phyloP scores from a whole-genome alignment of 1,139 yeast species.

The Taphrina populina region DNA sequence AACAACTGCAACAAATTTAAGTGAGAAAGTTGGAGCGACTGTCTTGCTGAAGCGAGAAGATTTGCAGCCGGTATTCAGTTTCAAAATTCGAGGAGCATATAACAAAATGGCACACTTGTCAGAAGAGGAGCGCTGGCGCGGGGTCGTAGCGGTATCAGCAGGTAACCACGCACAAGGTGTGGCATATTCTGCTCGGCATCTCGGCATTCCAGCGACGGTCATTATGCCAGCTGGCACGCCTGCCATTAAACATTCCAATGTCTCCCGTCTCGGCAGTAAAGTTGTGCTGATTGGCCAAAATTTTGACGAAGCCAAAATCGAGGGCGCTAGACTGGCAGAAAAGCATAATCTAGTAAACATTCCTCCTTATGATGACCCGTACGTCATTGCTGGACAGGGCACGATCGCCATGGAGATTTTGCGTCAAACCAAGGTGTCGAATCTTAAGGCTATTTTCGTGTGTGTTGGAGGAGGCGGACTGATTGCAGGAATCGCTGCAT shows the following conservation, averaged over 20 bases:
- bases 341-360: conserved; percentile 78
- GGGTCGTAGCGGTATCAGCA: conserved; percentile 97
- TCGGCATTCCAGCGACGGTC: conserved; percentile 88
- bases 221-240: conserved; percentile 99
- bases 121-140: conserved; percentile 65
- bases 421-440: conserved; percentile 76
- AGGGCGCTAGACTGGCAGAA: conserved; percentile 69
- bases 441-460: conserved; percentile 80
- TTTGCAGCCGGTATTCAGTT: conserved; percentile 87
- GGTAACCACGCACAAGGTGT: conserved; percentile 99
- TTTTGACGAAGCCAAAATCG: conserved; percentile 87
- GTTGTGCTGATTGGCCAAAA: conserved; percentile 92
- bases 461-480: conserved; percentile 98
- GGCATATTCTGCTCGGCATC: conserved; percentile 79
- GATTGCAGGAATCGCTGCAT: conserved; percentile 84
- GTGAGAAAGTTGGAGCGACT: conserved; percentile 69
- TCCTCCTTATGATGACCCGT: conserved; percentile 97
- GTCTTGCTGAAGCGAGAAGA: conserved; percentile 87
- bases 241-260: conserved; percentile 86
- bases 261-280: conserved; percentile 85
- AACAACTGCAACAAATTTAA: conserved; percentile 69
- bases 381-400: conserved; percentile 99
- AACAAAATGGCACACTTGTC: conserved; percentile 90
- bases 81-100: conserved; percentile 95
- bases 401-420: conserved; percentile 91